Percentiles rank a stretch among this genome's conserved stretches.
Conservation (phyloP, 768 basidiomycete genomes). For the Fibroporia radiculosa region DNA sequence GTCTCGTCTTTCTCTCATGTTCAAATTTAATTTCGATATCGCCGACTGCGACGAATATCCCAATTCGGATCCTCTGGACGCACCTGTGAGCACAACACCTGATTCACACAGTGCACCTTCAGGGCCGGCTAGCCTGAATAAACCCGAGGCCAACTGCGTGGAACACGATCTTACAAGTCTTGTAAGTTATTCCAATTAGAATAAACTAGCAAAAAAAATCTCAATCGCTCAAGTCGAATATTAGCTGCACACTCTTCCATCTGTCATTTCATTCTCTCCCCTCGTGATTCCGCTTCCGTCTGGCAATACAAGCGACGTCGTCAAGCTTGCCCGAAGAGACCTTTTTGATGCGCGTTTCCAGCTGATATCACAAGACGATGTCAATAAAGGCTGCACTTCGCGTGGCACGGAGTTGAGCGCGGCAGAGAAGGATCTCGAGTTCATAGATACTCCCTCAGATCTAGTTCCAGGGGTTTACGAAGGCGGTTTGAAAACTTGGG, state of each 20-base stretch:
- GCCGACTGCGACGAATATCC: conserved; percentile 33
- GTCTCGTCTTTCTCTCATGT: too few species aligned
- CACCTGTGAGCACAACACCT: not conserved
- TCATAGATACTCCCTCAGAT: conserved; percentile 80
- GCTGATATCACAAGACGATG: conserved; percentile 45
- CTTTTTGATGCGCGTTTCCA: conserved; percentile 97
- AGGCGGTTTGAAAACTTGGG: conserved; percentile 97
- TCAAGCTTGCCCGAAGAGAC: conserved; percentile 65
- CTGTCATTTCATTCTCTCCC: conserved; percentile 75
- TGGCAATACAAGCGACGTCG: conserved; percentile 6
- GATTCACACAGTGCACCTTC: not conserved
- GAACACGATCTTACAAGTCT: conserved; percentile 21
- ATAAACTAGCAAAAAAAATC: not conserved
- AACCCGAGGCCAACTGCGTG: conserved; percentile 11
- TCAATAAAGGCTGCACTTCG: not conserved
- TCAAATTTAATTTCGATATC: conserved; percentile 62
- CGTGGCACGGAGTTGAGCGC: conserved; percentile 6
- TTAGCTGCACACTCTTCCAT: conserved; percentile 65
- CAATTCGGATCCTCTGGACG: conserved; percentile 4
- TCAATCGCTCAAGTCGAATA: conserved; percentile 6
- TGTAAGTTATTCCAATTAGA: not conserved
- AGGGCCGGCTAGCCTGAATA: conserved; percentile 3
- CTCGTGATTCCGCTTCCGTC: conserved; percentile 41
- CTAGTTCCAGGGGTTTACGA: conserved; percentile 90
- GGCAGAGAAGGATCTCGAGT: conserved; percentile 31